phyloP scores from a whole-genome alignment of 768 basidiomycete species.

The Mycena capillaripes region DNA sequence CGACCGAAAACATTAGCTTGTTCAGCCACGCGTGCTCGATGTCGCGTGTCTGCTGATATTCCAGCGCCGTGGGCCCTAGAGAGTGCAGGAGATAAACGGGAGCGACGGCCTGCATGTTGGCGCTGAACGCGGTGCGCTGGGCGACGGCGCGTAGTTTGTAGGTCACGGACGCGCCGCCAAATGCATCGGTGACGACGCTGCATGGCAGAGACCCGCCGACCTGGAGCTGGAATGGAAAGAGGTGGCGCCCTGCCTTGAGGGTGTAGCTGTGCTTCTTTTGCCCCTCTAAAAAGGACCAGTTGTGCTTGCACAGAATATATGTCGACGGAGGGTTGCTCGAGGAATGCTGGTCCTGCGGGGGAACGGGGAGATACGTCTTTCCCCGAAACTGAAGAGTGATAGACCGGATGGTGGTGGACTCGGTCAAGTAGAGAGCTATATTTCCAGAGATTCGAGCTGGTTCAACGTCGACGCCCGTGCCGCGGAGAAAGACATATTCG shows the following conservation, averaged over 20 bases:
- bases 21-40: slow-evolving; percentile 97
- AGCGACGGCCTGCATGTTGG: slow-evolving; percentile 73
- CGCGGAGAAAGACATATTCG: slow-evolving; percentile 79
- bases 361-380: slow-evolving; percentile 79
- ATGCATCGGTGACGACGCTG: slow-evolving; percentile 67
- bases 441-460: slow-evolving; percentile 85
- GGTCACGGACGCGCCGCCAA: slow-evolving; percentile 74
- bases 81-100: slow-evolving; percentile 80
- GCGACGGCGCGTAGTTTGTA: slow-evolving; percentile 93
- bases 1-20: slow-evolving; percentile 95
- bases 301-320: slow-evolving; percentile 82
- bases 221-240: slow-evolving; percentile 92
- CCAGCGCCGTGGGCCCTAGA: slow-evolving; percentile 86
- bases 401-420: slow-evolving; percentile 87
- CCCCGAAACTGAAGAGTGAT: slow-evolving; percentile 88
- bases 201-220: slow-evolving; percentile 91
- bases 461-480: slow-evolving; percentile 87
- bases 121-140: slow-evolving; percentile 74
- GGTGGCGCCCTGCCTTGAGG: slow-evolving; percentile 93
- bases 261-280: slow-evolving; percentile 85
- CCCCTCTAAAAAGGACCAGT: slow-evolving; percentile 94
- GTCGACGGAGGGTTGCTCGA: slow-evolving; percentile 64
- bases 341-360: slow-evolving; percentile 68
- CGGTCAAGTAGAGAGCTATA: slow-evolving; percentile 82
- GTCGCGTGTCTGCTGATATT: slow-evolving; percentile 96